A percentile compares a stretch with the other conserved stretches of the same genome.
phyloP scores from a whole-genome alignment of 768 basidiomycete species.

The Piloderma croceum region DNA sequence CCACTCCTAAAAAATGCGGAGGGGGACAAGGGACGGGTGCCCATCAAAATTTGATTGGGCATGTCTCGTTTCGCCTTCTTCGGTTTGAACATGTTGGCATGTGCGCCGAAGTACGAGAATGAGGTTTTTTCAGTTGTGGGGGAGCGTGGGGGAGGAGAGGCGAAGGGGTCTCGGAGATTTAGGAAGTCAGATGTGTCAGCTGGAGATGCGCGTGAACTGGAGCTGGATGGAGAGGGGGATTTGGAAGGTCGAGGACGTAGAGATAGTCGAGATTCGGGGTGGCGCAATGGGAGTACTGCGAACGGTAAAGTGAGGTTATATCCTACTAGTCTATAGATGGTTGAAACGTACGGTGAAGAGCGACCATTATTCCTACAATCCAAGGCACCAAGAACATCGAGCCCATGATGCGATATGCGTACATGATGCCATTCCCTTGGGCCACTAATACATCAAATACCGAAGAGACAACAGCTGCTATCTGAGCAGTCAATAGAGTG shows the following conservation, averaged over 20 bases:
- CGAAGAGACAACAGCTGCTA: not conserved
- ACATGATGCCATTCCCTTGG: not conserved
- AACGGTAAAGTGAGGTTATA: not conserved
- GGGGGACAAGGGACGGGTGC: too few relatives aligned
- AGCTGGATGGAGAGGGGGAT: not conserved
- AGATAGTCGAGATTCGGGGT: not conserved
- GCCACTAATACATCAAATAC: not conserved
- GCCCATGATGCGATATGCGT: not conserved
- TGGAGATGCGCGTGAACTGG: not conserved
- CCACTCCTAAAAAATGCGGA: too few relatives aligned
- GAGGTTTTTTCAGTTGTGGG: too few relatives aligned
- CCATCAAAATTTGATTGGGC: too few relatives aligned
- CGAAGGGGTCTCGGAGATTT: slow-evolving; percentile 7
- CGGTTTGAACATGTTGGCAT: too few relatives aligned
- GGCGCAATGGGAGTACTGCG: not conserved
- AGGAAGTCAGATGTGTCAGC: not conserved
- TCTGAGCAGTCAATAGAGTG: not conserved
- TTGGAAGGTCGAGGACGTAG: not conserved
- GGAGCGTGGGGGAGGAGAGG: slow-evolving; percentile 15
- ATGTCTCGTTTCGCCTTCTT: too few relatives aligned
- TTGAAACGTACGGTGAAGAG: not conserved
- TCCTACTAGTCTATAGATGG: not conserved
- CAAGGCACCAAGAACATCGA: not conserved
- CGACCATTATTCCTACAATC: not conserved
- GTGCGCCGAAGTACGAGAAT: too few relatives aligned